Evolutionary conservation across 129 eudicot species (phyloP).

Genomic region (Ambrosia trifida): DNA sequence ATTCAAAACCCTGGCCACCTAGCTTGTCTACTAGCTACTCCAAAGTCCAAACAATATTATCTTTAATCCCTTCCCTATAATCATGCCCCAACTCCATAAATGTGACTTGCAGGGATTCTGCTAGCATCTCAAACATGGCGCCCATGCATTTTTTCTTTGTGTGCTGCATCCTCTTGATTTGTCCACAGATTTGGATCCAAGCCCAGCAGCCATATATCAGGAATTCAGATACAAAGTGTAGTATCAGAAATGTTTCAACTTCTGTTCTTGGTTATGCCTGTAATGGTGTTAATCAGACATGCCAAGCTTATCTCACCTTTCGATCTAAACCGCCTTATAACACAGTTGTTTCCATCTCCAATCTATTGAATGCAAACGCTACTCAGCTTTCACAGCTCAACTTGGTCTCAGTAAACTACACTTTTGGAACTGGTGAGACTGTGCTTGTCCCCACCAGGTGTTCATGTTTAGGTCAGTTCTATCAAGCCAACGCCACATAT

Average conservation of each 20-base stretch:
- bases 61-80: neutral
- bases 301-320: constrained; percentile 69
- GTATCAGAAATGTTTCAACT: constrained; percentile 42
- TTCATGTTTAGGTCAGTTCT: constrained; percentile 74
- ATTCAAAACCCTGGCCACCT: too few relatives aligned
- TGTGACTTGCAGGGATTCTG: constrained; percentile 16
- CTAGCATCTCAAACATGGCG: constrained; percentile 23
- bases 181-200: constrained; percentile 28
- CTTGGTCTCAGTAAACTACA: constrained; percentile 31
- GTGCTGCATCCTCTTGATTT: constrained; percentile 29
- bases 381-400: constrained; percentile 60
- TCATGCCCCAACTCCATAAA: neutral
- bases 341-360: constrained; percentile 71
- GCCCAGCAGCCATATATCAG: constrained; percentile 80
- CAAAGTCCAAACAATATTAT: too few relatives aligned
- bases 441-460: constrained; percentile 84
- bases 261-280: constrained; percentile 70
- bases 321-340: constrained; percentile 67
- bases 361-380: constrained; percentile 51
- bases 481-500: constrained; percentile 61
- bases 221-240: constrained; percentile 33
- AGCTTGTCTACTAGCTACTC: too few relatives aligned
- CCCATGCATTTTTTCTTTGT: constrained; percentile 17
- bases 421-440: constrained; percentile 41
- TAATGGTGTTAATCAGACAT: constrained; percentile 56